These are phyloP conservation scores for Sicyos edulis DNA, from an alignment of 306 rosid species.

Conservation along the genomic window DNA sequence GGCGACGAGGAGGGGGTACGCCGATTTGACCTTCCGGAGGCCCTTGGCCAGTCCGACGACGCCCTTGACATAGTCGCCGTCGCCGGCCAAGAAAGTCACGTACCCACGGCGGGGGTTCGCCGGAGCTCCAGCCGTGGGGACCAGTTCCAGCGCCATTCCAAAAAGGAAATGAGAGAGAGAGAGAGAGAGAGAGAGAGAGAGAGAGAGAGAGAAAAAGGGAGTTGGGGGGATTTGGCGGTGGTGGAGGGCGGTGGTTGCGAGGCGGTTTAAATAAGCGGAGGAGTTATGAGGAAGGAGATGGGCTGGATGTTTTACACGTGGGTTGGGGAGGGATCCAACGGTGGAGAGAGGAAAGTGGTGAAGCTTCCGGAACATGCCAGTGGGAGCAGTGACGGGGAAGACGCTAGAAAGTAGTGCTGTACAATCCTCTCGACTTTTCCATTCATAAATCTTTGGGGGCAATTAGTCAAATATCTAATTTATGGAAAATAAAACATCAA, in stretches of 20 bases:
- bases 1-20: background rate
- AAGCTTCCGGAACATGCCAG: background rate
- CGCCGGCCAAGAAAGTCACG: conserved; percentile 81
- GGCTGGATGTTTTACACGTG: conserved; percentile 6
- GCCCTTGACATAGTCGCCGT: conserved; percentile 68
- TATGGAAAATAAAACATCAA: too few relatives aligned
- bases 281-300: background rate
- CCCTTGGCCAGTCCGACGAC: conserved; percentile 88
- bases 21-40: conserved; percentile 42
- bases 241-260: background rate
- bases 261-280: background rate
- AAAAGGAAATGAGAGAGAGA: background rate
- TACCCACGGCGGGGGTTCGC: conserved; percentile 17
- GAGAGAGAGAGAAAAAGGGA: background rate
- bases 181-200: too few relatives aligned
- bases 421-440: background rate
- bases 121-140: background rate
- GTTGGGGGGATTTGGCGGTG: background rate
- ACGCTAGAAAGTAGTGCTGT: background rate
- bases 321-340: background rate
- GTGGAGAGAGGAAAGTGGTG: background rate
- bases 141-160: background rate
- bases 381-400: background rate
- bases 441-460: too few relatives aligned
- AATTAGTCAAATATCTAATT: too few relatives aligned